phyloP scores from a whole-genome alignment of 2,329 filamentous ascomycete genomes.

The Aspergillus sp. region DNA sequence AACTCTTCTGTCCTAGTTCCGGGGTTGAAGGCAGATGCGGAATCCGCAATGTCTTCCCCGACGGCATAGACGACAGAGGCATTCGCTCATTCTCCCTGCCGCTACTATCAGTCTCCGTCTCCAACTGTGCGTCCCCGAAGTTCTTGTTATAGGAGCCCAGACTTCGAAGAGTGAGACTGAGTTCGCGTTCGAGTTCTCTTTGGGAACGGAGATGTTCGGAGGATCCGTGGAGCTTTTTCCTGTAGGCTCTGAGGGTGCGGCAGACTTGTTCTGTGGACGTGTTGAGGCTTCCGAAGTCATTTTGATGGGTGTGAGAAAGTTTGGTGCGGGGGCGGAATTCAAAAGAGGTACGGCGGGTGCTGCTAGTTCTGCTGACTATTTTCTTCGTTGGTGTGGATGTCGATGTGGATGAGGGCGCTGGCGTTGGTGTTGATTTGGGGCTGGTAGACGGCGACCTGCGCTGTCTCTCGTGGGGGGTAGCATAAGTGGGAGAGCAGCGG shows the following conservation, averaged over 20 bases:
- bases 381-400: constrained; percentile 23
- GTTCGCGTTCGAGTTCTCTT: constrained; percentile 52
- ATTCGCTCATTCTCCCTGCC: constrained; percentile 29
- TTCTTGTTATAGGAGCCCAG: constrained; percentile 25
- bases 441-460: constrained; percentile 35
- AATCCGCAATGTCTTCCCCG: constrained; percentile 17
- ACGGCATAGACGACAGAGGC: constrained; percentile 15
- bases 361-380: constrained; percentile 21
- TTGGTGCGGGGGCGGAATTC: constrained; percentile 46
- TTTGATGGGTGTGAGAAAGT: constrained; percentile 20
- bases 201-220: constrained; percentile 44
- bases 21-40: constrained; percentile 33
- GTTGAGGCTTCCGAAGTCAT: constrained; percentile 43
- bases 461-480: constrained; percentile 18
- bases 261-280: constrained; percentile 53
- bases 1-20: constrained; percentile 19
- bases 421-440: constrained; percentile 20
- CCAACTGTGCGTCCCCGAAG: constrained; percentile 13
- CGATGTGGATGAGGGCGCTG: constrained; percentile 34
- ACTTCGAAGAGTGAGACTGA: constrained; percentile 39
- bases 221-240: constrained; percentile 50
- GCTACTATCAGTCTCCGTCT: constrained; percentile 34
- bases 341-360: constrained; percentile 41
- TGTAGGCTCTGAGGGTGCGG: constrained; percentile 51
- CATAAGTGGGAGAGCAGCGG: constrained; percentile 25